These are phyloP conservation scores for Fusarium nematophilum DNA, from an alignment of 2,329 filamentous ascomycete species.

Conservation along the genomic window DNA sequence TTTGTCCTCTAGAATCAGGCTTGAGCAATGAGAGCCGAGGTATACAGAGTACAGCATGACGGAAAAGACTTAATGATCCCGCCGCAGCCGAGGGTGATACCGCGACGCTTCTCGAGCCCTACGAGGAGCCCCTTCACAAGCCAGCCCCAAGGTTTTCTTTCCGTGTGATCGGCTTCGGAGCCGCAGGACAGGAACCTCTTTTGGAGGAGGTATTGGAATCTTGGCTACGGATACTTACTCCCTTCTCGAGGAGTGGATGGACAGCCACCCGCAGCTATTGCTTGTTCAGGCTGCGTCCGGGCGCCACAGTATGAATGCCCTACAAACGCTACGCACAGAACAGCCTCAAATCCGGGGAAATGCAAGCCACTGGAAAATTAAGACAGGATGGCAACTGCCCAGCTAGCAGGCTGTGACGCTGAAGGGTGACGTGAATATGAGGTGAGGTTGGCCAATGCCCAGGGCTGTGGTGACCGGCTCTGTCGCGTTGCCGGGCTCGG, in stretches of 20 bases:
- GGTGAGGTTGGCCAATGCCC: not conserved
- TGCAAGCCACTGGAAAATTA: slow-evolving; percentile 7
- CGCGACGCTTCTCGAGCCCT: not conserved
- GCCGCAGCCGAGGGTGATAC: not conserved
- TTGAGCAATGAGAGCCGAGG: slow-evolving; percentile 24
- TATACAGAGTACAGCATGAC: slow-evolving; percentile 12
- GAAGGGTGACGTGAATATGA: slow-evolving; percentile 20
- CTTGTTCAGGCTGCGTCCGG: not conserved
- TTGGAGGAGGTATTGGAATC: not conserved
- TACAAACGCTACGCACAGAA: no score
- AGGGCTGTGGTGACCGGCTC: no score
- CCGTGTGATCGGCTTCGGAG: not conserved
- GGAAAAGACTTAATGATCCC: not conserved
- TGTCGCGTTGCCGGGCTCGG: slow-evolving; percentile 10
- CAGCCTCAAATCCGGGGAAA: slow-evolving; percentile 7
- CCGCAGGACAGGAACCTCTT: slow-evolving; percentile 5
- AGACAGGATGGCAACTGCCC: slow-evolving; percentile 1
- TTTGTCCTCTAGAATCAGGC: no score
- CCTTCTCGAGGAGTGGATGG: not conserved
- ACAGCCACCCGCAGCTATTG: not conserved
- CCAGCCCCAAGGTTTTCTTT: not conserved
- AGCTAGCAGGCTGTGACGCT: slow-evolving; percentile 6
- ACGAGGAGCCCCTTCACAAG: not conserved
- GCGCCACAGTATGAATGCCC: slow-evolving; percentile 10
- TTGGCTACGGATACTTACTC: not conserved